Conservation (phyloP, 2,329 filamentous ascomycete genomes). For the Elsinoe ampelina region DNA sequence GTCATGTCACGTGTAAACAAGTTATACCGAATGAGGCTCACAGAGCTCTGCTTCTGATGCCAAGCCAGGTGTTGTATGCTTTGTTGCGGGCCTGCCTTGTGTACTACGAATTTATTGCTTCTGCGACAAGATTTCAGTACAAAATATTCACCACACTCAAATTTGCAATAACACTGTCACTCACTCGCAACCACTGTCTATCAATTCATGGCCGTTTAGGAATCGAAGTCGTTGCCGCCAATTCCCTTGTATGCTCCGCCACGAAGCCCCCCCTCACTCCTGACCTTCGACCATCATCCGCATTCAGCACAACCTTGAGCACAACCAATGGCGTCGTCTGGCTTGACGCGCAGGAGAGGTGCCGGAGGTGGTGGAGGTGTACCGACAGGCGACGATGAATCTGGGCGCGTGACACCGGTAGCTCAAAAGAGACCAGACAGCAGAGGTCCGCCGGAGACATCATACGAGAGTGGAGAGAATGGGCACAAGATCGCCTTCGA, state of each 20-base stretch:
- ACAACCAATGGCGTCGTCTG: conserved; percentile 55
- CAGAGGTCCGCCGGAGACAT: conserved; percentile 56
- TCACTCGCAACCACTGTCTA: conserved; percentile 3
- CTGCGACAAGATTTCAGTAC: neutral
- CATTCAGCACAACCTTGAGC: conserved; percentile 13
- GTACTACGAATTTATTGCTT: too few species aligned
- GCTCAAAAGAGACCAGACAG: conserved; percentile 43
- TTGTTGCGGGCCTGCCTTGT: too few species aligned
- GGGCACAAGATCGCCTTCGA: conserved; percentile 98
- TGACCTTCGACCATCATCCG: conserved; percentile 11
- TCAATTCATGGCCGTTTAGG: neutral
- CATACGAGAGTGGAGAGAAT: conserved; percentile 83
- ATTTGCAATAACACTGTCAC: neutral
- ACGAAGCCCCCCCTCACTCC: conserved; percentile 13
- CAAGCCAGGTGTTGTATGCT: too few species aligned
- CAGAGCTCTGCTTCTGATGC: too few species aligned
- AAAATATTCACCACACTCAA: neutral
- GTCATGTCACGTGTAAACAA: too few species aligned
- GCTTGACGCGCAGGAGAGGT: conserved; percentile 60
- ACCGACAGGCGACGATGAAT: conserved; percentile 49
- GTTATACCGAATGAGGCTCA: too few species aligned
- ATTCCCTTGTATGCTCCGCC: conserved; percentile 16
- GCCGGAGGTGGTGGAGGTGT: conserved; percentile 44
- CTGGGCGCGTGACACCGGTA: conserved; percentile 57
- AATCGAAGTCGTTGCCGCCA: neutral